Percentiles rank a stretch among this genome's conserved stretches.
phyloP scores from a whole-genome alignment of 345 rosid genomes.

The Brassica juncea region DNA sequence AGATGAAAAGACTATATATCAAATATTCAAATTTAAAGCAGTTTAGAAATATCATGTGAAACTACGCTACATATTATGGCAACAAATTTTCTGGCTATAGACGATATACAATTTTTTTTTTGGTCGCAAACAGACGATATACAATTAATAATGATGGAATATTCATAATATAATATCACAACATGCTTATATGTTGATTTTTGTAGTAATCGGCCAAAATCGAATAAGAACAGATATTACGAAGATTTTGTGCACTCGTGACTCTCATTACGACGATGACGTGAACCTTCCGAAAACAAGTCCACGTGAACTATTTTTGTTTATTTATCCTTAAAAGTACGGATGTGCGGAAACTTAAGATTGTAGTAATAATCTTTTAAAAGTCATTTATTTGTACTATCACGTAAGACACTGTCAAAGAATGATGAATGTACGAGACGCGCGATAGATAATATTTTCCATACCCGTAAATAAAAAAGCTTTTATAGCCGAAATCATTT shows the following conservation, averaged over 20 bases:
- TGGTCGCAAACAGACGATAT: neutral
- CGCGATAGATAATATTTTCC: neutral
- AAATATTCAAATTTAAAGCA: neutral
- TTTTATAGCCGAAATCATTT: neutral
- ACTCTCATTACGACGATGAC: constrained; percentile 34
- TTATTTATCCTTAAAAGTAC: neutral
- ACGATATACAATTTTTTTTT: neutral
- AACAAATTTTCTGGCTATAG: neutral
- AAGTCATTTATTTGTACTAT: neutral
- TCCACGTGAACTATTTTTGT: constrained; percentile 36
- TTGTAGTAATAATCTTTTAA: neutral
- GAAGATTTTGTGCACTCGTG: constrained; percentile 39
- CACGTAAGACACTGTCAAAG: constrained; percentile 17
- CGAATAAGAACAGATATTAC: constrained; percentile 12
- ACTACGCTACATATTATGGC: constrained; percentile 2
- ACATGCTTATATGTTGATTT: constrained; percentile 1
- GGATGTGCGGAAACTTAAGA: constrained; percentile 11
- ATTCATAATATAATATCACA: neutral
- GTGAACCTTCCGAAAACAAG: constrained; percentile 31
- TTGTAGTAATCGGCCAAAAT: constrained; percentile 15
- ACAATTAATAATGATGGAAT: neutral
- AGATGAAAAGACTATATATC: neutral
- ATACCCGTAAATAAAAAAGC: neutral
- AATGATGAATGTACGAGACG: constrained; percentile 3
- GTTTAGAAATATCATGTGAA: neutral